Base-by-base conservation (phyloP, 2,329 filamentous ascomycete species). In the Aspergillus viridinutans region DNA sequence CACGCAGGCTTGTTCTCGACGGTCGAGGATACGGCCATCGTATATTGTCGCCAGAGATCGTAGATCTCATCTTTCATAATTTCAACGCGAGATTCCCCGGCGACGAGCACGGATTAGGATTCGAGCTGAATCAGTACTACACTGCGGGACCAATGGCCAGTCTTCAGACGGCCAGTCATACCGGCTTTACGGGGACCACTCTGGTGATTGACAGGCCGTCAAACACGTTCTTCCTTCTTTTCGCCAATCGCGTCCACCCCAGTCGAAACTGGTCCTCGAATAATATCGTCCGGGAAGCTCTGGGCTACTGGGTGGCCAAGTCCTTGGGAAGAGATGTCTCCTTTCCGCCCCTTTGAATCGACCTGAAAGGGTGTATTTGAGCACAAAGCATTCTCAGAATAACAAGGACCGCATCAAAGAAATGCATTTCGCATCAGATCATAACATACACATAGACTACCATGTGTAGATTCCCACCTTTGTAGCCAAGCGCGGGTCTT, bases 1-100 rank as follows among this genome's bases (percentile, higher is more conserved):
- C 72, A 74, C 52, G 72, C 72, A 1, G 72, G 72, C 1, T 60
- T 74, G 7, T 74, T 74, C 56, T 72, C 72, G 0, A 73, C 71
- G 0, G 69, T 65, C 6, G 42, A 32, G 1, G 71, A 74, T 55
- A 65, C 65, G 23, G 70, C 3, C 52, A 58, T 7, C 61, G 62
- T 12, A 64, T 72, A 8, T 61, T 74, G 25, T 66, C 62, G 4
- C 54, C 63, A 5, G 51, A 63, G n/a, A 54, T 65, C 0, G 70
- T 74, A 0, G 67, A 72, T 35, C 54, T 72, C 50, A 65, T 74
- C 47, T 74, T 74, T 56, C 67, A 61, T 3, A 67, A 73, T 43
- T 72, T 72, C 55, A 72, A 72, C 49, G 62, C 57, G 0, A 56
- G 57, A 1, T 72, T 73, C 49, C 62, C 61, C 7, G 63, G 64